Base-by-base conservation (phyloP, 2,329 filamentous ascomycete species). In the Mollisia scopiformis region DNA sequence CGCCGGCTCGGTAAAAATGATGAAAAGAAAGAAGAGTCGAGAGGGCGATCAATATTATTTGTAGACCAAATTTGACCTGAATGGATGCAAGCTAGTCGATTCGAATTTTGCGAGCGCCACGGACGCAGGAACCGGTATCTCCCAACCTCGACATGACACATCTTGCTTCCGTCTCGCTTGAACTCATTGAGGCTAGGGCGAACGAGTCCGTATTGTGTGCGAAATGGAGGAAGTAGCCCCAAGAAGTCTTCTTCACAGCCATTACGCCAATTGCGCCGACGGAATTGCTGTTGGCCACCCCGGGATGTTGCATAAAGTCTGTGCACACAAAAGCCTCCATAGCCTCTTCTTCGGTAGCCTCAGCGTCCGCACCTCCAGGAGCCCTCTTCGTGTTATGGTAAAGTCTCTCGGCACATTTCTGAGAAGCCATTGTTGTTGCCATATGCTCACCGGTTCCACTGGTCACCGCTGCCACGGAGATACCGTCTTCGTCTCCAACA, bases 361-460 rank as follows among this genome's bases (percentile, higher is more conserved):
- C 76, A 16, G 90, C 79, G 64, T 90, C 86, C 7, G 76, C 75
- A 6, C 92, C 92, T 16, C 80, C 83, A 53, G 76, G 77, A 2
- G 79, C 83, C 66, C 85, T 88, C 71, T 81, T 84, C 52, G 82
- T 89, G 67, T 82, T 85, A 66, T 89, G 85, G 72, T 93, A 97
- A 27, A 99, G 82, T 49, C 95, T 86, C 66, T 94, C 90, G 0
- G 93, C 93, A 73, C 93, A 96, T 58, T 89, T 88, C 61, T 89
- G 88, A 6, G 95, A 93, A 11, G 95, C 94, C 83, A 96, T 89
- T 0, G 93, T 96, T 0, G 94, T 97, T 35, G 93, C 91, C 90
- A 99, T 99, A 74, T 99, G 95, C 77, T 99, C 95, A 51, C 95
- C 95, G 2, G 95, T 99, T 28, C 95, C 95, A 73, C 92, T 97